Evolutionary conservation across 1,284 basidiomycete genomes (phyloP).

Genomic region (Rhodotorula sp.): DNA sequence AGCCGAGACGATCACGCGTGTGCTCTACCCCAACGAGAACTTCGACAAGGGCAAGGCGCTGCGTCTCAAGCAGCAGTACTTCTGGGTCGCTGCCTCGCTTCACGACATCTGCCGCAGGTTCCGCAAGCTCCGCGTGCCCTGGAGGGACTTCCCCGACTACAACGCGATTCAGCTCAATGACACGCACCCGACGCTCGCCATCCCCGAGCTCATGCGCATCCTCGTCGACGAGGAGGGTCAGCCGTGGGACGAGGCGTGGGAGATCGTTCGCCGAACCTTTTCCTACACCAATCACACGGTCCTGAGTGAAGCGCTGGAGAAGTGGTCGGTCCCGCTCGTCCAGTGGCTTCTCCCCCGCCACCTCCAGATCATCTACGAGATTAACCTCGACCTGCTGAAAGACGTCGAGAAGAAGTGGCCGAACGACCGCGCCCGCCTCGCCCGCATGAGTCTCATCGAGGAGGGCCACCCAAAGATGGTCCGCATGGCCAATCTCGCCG

Average conservation of each 20-base stretch:
- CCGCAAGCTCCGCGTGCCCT: conserved; percentile 56
- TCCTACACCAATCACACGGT: conserved; percentile 81
- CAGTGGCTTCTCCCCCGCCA: conserved; percentile 72
- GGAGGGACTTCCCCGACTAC: conserved; percentile 71
- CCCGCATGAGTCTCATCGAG: conserved; percentile 85
- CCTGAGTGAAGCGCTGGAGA: conserved; percentile 56
- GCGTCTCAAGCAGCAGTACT: conserved; percentile 87
- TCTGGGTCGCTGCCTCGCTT: conserved; percentile 55
- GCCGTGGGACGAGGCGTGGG: conserved; percentile 78
- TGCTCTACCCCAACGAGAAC: conserved; percentile 59
- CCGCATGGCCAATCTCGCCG: conserved; percentile 57
- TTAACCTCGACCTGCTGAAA: conserved; percentile 54
- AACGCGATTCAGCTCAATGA: conserved; percentile 70
- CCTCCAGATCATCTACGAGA: conserved; percentile 86
- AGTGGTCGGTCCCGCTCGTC: conserved; percentile 82
- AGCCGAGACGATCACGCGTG: conserved; percentile 73
- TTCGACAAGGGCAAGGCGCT: conserved; percentile 74
- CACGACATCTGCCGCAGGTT: conserved; percentile 70
- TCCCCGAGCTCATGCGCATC: conserved; percentile 87
- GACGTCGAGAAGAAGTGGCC: conserved; percentile 85
- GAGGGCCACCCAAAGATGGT: conserved; percentile 52
- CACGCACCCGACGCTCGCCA: conserved; percentile 89
- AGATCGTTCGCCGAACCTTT: conserved; percentile 79
- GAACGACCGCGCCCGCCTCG: conserved; percentile 57
- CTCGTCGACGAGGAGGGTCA: conserved; percentile 79